These are phyloP conservation scores for Dictyophora rubrovolvata DNA, from an alignment of 768 basidiomycete species.

Conservation along the genomic window DNA sequence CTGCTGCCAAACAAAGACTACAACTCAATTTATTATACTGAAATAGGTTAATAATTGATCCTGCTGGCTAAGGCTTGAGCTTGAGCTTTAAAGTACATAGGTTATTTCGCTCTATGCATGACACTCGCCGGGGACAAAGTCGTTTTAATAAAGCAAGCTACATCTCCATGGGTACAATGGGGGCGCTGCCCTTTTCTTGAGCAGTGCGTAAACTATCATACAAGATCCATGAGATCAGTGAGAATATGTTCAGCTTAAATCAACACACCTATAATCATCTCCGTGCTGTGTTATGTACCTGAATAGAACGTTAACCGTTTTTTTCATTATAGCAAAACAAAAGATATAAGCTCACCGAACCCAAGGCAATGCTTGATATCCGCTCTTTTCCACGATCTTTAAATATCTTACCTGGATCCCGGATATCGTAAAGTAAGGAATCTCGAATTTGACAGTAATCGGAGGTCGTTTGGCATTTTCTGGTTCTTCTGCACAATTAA, in stretches of 20 bases:
- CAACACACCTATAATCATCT: constrained; percentile 73
- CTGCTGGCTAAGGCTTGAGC: too few species aligned
- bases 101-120: too few species aligned
- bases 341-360: constrained; percentile 38
- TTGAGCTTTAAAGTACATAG: too few species aligned
- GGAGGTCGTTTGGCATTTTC: constrained; percentile 86
- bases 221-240: neutral
- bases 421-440: constrained; percentile 96
- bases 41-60: too few species aligned
- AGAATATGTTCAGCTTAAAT: neutral
- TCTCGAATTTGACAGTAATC: constrained; percentile 96
- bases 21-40: too few species aligned
- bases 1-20: too few species aligned
- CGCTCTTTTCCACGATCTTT: constrained; percentile 98
- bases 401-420: constrained; percentile 97
- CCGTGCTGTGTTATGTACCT: constrained; percentile 83
- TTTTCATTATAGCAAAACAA: neutral
- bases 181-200: constrained; percentile 60
- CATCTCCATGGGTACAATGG: constrained; percentile 36
- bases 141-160: too few species aligned
- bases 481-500: constrained; percentile 33
- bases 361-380: constrained; percentile 94
- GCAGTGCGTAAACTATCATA: constrained; percentile 55
- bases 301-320: neutral
- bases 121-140: too few species aligned